Base-by-base conservation (phyloP, 106 monocot genomes). In the Chionographis japonica region DNA sequence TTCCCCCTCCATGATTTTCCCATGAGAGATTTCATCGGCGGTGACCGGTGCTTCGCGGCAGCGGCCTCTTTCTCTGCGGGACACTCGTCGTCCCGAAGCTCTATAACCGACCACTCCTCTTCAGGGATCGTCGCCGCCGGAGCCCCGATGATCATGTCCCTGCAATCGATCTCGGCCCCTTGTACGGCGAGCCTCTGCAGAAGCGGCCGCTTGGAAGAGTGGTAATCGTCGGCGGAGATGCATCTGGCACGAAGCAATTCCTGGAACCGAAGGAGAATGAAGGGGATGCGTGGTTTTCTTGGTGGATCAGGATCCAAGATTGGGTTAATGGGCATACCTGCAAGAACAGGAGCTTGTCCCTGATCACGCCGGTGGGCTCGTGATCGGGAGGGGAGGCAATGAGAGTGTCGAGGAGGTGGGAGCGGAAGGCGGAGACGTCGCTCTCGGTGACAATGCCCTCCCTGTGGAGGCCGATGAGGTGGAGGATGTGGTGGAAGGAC, bases 291-390 rank as follows among this genome's bases (percentile, higher is more conserved):
- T 36, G 35, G 3, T 3, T 35, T 59, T 59, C 8, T 3, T 10
- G 3, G 15, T 16, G 18, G 27, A 27, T 27, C 27, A 27, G 27
- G 27, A 27, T 27, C 27, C 27, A 27, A 27, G 27, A 7, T 16
- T 6, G 8, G 1, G 14, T 12, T 8, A 56, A 36, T 4, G 5
- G 20, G n/a, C 20, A 15, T 63, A 94, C 94, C 85, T 91, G 86
- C 72, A 95, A 81, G 84, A 95, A 97, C 52, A 97, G 70, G 40
- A 92, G 83, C 83, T 92, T 97, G 68, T 92, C 97, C 42, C 92
- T 65, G 80, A 85, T 63, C 36, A 86, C 49, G 41, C 27, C 66
- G 9, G 85, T 62, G 0, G 82, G 74, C 35, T 92, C 92, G 8
- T 67, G 74, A 1, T 81, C 72, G 8, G 78, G 52, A 4, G 95